Conservation (phyloP, 106 monocot species). For the Vanilla planifolia region DNA sequence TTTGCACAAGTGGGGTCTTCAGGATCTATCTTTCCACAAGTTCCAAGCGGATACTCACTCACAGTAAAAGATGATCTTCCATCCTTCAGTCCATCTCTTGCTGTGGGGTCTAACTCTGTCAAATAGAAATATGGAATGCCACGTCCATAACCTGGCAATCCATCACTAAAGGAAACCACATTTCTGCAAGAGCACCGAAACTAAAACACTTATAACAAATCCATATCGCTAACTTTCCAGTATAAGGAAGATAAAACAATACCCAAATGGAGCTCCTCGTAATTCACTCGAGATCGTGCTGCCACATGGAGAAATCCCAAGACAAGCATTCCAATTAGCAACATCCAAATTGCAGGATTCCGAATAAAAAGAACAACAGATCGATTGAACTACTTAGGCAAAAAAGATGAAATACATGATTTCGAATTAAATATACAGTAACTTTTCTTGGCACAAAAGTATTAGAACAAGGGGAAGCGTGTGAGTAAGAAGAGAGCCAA, state of each 20-base stretch:
- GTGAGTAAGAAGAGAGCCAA: neutral
- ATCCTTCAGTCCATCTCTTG: conserved; percentile 66
- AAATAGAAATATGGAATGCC: conserved; percentile 84
- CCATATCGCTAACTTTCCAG: neutral
- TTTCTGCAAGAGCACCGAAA: conserved; percentile 32
- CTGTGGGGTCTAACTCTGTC: conserved; percentile 73
- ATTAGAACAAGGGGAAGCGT: neutral
- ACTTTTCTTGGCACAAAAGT: neutral
- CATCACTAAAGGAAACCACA: conserved; percentile 97
- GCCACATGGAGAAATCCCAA: conserved; percentile 6
- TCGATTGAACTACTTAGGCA: too few species aligned
- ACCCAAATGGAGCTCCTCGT: conserved; percentile 87
- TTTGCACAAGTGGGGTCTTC: conserved; percentile 88
- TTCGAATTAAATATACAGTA: neutral
- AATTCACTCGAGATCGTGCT: conserved; percentile 80
- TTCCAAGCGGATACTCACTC: conserved; percentile 74
- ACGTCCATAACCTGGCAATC: conserved; percentile 45
- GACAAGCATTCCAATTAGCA: neutral
- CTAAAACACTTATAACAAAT: neutral
- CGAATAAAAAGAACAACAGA: neutral
- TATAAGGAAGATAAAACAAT: neutral
- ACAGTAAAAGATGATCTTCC: conserved; percentile 64
- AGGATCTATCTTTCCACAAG: conserved; percentile 74
- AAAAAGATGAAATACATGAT: neutral
- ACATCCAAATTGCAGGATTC: too few species aligned